Base-by-base conservation (phyloP, 106 monocot genomes). In the Allium fistulosum region DNA sequence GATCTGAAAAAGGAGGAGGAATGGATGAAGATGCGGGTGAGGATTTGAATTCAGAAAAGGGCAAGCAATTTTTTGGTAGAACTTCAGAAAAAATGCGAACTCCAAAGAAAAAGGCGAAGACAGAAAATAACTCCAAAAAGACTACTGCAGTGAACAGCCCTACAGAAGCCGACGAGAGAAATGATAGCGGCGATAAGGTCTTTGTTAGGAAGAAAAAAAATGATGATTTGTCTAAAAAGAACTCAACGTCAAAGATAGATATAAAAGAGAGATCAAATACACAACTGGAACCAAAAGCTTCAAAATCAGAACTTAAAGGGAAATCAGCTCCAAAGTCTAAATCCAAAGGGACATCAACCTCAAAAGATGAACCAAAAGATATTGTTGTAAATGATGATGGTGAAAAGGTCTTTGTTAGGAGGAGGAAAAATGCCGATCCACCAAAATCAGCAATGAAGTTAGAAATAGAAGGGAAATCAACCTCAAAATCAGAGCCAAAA, bases 401-500 rank as follows among this genome's bases (percentile, higher is more conserved):
- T 58, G 86, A 73, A 53, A 87, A 88, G 77, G 91, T 92, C 26
- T 87, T 87, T 66, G 80, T 88, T 37, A 82, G 88, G 60, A 92
- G 82, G 70, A 92, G 76, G 75, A 88, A 74, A 72, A 68, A 22
- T 51, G 49, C 58, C 45, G 69, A 75, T 68, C 48, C 48, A 16
- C 69, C 85, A 11, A 70, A 76, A 70, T 62, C 83, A 57, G 57
- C 71, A 49, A 28, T 68, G 22, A 82, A 75, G 71, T 15, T 50
- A 45, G 72, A 71, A 45, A 27, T 37, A n/a, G 86, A 86, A 67
- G 67, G 61, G 45, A 80, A 73, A 61, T 74, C 37, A 37, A 37
- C 37, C 37, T 37, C 37, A 37, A 37, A 37, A 37, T 37, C 37
- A 37, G 37, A 37, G 37, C 37, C 37, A 37, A 37, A 37, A 37